These are phyloP conservation scores for Aspergillus eucalypticola DNA, from an alignment of 2,329 filamentous ascomycete genomes.

Conservation along the genomic window DNA sequence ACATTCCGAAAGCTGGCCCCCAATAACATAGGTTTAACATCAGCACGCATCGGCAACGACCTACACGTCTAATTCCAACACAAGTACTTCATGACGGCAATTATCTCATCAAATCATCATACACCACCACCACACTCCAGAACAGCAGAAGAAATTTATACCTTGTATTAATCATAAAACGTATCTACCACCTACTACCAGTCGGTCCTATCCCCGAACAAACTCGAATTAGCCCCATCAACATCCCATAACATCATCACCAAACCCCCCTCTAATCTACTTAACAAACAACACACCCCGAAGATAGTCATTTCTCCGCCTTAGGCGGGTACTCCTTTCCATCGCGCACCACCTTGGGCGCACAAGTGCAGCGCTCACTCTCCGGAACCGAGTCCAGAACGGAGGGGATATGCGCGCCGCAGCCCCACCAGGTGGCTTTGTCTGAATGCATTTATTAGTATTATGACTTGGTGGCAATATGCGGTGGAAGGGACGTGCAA, in stretches of 20 bases:
- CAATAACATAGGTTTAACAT: too few relatives aligned
- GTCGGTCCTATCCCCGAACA: not conserved
- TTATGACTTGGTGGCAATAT: not conserved
- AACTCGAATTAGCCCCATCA: not conserved
- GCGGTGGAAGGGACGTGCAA: constrained; percentile 22
- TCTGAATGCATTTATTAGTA: constrained; percentile 38
- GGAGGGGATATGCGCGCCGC: constrained; percentile 60
- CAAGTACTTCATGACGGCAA: too few relatives aligned
- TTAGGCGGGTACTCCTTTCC: constrained; percentile 67
- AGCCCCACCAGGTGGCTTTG: constrained; percentile 66
- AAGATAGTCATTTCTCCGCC: constrained; percentile 49
- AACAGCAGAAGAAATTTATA: too few relatives aligned
- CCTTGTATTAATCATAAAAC: too few relatives aligned
- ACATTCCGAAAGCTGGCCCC: too few relatives aligned
- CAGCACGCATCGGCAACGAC: too few relatives aligned
- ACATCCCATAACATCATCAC: too few relatives aligned
- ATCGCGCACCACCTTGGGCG: constrained; percentile 62
- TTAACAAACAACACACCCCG: constrained; percentile 3
- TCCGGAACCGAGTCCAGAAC: constrained; percentile 64
- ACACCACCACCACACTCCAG: too few relatives aligned
- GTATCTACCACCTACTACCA: too few relatives aligned
- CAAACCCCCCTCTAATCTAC: constrained; percentile 19
- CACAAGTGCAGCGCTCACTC: constrained; percentile 65
- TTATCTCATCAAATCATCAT: too few relatives aligned
- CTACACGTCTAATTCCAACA: too few relatives aligned